These are phyloP conservation scores for Nemania serpens DNA, from an alignment of 2,329 filamentous ascomycete species.

Conservation along the genomic window DNA sequence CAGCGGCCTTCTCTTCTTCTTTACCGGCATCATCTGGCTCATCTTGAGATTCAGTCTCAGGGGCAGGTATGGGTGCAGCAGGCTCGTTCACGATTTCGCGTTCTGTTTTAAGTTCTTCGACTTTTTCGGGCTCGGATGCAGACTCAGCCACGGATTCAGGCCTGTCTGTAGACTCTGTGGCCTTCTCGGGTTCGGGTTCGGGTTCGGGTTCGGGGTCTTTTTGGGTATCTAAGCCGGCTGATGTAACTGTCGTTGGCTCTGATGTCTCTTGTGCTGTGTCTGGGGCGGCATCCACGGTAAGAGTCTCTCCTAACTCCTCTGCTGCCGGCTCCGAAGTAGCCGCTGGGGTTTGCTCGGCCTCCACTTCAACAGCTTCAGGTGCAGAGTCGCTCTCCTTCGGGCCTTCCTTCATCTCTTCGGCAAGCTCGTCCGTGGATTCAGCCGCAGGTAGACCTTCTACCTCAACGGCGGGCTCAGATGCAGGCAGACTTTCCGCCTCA, in stretches of 20 bases:
- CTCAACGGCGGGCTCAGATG: neutral
- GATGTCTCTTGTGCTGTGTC: slow-evolving; percentile 14
- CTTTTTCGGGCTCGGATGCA: slow-evolving; percentile 1
- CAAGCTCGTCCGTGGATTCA: slow-evolving; percentile 4
- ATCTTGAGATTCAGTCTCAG: neutral
- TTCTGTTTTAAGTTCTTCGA: neutral
- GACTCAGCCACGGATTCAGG: neutral
- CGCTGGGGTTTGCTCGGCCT: slow-evolving; percentile 1
- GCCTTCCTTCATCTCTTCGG: neutral
- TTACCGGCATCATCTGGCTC: neutral
- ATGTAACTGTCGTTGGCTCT: neutral
- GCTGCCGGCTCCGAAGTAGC: neutral
- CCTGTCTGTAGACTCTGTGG: neutral
- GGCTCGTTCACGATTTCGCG: neutral
- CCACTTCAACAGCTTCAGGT: neutral
- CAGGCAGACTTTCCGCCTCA: neutral
- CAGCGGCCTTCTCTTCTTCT: slow-evolving; percentile 1
- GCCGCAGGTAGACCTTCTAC: slow-evolving; percentile 4
- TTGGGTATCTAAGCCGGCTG: slow-evolving; percentile 10
- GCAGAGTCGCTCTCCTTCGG: slow-evolving; percentile 10
- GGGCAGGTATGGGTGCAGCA: neutral
- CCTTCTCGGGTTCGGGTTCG: slow-evolving; percentile 3
- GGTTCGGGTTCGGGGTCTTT: slow-evolving; percentile 11
- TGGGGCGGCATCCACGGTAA: neutral
- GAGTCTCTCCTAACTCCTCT: slow-evolving; percentile 2